Evolutionary conservation across 2,329 filamentous ascomycete genomes (phyloP).

Genomic region (Arthrobotrys sphaeroides): DNA sequence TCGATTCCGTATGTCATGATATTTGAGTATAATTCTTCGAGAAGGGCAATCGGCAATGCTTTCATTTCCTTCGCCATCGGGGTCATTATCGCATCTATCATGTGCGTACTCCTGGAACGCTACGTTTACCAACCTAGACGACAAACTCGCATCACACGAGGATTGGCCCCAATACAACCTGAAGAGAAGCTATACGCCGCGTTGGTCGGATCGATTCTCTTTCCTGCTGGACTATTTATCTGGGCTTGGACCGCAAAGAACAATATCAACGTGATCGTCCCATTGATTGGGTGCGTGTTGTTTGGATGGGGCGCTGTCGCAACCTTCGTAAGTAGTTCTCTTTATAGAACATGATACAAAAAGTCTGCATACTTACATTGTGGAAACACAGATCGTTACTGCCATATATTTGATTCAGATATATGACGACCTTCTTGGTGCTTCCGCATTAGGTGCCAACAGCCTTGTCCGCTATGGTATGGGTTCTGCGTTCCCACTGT

Average conservation of each 20-base stretch:
- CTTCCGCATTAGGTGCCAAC: conserved; percentile 66
- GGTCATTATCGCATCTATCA: conserved; percentile 54
- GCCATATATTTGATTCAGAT: conserved; percentile 41
- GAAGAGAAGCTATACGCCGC: conserved; percentile 70
- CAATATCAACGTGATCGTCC: conserved; percentile 65
- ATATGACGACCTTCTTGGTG: conserved; percentile 50
- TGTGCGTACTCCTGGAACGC: conserved; percentile 38
- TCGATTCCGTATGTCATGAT: conserved; percentile 55
- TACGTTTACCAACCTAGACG: conserved; percentile 40
- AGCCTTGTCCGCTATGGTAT: conserved; percentile 68
- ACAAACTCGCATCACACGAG: neutral
- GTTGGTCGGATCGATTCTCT: conserved; percentile 68
- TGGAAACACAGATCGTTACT: conserved; percentile 34
- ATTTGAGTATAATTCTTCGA: conserved; percentile 51
- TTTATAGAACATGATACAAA: conserved; percentile 67
- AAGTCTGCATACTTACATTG: conserved; percentile 65
- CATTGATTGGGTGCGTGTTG: conserved; percentile 66
- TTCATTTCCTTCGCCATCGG: conserved; percentile 56
- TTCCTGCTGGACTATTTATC: conserved; percentile 68
- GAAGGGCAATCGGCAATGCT: conserved; percentile 54
- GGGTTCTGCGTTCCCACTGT: conserved; percentile 70
- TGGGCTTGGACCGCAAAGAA: conserved; percentile 68
- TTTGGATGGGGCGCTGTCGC: conserved; percentile 71
- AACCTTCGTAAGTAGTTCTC: conserved; percentile 63
- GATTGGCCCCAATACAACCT: conserved; percentile 60